Evolutionary conservation across 2,329 filamentous ascomycete genomes (phyloP).

Genomic region (Lachnellula suecica): DNA sequence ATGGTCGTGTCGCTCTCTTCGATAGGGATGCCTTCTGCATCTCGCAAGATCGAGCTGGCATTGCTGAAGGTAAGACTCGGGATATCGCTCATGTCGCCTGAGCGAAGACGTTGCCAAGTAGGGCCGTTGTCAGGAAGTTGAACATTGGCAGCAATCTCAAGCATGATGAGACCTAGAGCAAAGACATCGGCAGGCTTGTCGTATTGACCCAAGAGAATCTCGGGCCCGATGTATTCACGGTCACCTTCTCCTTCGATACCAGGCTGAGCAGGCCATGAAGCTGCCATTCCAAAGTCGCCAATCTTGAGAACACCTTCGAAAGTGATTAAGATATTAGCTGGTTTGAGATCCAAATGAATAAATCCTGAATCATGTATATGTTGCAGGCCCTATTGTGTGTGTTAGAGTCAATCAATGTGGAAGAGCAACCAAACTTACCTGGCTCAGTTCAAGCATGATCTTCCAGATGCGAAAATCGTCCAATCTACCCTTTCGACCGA

Average conservation of each 20-base stretch:
- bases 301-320: slow-evolving; percentile 83
- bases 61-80: slow-evolving; percentile 84
- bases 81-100: slow-evolving; percentile 85
- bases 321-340: slow-evolving; percentile 79
- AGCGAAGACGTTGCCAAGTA: slow-evolving; percentile 86
- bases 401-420: slow-evolving; percentile 16
- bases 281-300: slow-evolving; percentile 82
- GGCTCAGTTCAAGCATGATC: slow-evolving; percentile 80
- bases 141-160: slow-evolving; percentile 93
- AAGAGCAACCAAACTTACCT: slow-evolving; percentile 55
- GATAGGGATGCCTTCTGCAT: slow-evolving; percentile 70
- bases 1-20: slow-evolving; percentile 33
- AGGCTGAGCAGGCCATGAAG: slow-evolving; percentile 71
- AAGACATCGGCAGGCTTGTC: slow-evolving; percentile 94
- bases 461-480: slow-evolving; percentile 99
- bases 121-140: slow-evolving; percentile 89
- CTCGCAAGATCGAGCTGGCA: slow-evolving; percentile 68
- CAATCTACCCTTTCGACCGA: slow-evolving; percentile 79
- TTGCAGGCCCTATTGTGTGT: slow-evolving; percentile 68
- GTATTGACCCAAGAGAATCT: slow-evolving; percentile 82
- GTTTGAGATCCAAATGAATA: slow-evolving; percentile 83
- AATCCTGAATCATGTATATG: slow-evolving; percentile 88
- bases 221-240: slow-evolving; percentile 92
- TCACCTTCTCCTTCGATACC: slow-evolving; percentile 90
- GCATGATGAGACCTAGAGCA: slow-evolving; percentile 87